Evolutionary conservation across 768 basidiomycete species (phyloP), one percentile per base, ranked within the genome.

Genomic region (Pleurotus eryngii): DNA sequence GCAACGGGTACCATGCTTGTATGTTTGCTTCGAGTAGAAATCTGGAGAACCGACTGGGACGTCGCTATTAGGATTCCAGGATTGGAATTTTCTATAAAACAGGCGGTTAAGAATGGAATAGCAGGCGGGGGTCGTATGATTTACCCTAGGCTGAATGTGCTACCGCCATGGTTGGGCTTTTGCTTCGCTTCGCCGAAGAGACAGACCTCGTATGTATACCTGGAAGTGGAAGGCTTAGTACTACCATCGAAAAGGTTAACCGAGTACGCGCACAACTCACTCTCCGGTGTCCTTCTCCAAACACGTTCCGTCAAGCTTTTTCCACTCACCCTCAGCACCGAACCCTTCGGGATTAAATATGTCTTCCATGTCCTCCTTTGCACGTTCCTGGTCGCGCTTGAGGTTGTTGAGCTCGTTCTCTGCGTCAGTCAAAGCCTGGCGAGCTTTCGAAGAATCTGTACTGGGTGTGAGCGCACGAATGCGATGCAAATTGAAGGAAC

Each of bases 121-220:
- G 4, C 26, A 55, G 20, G 47, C 47, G 14, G n/a, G 5, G 17
- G 18, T 22, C n/a, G n/a, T 47, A 5, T 24, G 8, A 74, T 86
- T 61, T 57, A 96, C 95, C 96, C 96, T 15, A 98, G 86, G 67
- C 86, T 87, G 76, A 85, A 81, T 11, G 80, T 76, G 37, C 77
- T 74, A 15, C 92, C 89, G 48, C 92, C 92, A 51, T 86, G 82
- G 66, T 88, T 89, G 7, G 91, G 87, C 71, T 88, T 96, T 71
- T 99, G 97, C 54, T 79, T 89, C 1, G 90, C 92, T 64, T 90
- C 85, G 3, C 86, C 82, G 64, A 99, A 98, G 63, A 97, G 79
- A 73, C 96, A 98, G 6, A 98, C 78, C 67, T 95, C 90, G 68
- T 99, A 99, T 5, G 86, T 92, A 70, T 98, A 98, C 61, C 95